A percentile compares a stretch with the other conserved stretches of the same genome.
phyloP scores from a whole-genome alignment of 2,329 filamentous ascomycete species.

The Bimuria novae-zelandiae region DNA sequence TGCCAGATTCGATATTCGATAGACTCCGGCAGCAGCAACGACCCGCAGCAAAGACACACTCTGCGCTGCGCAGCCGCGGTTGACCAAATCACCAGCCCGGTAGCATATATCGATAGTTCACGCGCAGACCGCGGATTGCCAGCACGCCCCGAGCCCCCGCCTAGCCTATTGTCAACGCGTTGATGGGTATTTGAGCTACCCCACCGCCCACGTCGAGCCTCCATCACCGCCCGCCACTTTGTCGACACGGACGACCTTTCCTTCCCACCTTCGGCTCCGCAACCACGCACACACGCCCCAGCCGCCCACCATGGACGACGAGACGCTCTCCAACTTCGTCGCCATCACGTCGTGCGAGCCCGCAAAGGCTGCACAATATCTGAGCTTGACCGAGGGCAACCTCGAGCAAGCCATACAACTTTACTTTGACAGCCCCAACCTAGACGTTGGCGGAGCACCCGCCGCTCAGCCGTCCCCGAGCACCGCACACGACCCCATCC shows the following conservation, averaged over 20 bases:
- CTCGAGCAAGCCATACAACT: slow-evolving; percentile 85
- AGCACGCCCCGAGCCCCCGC: background rate
- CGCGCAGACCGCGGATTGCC: background rate
- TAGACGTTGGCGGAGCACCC: slow-evolving; percentile 54
- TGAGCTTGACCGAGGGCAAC: slow-evolving; percentile 83
- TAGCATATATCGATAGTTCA: background rate
- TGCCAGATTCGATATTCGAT: background rate
- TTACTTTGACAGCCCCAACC: slow-evolving; percentile 86
- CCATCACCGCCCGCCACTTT: slow-evolving; percentile 17
- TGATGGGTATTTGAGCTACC: slow-evolving; percentile 27
- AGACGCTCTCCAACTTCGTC: slow-evolving; percentile 74
- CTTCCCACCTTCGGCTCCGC: background rate
- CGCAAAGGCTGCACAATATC: slow-evolving; percentile 77
- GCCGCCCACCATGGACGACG: slow-evolving; percentile 48
- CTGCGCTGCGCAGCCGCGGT: slow-evolving; percentile 17
- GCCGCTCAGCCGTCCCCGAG: slow-evolving; percentile 42
- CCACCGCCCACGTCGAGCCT: slow-evolving; percentile 25
- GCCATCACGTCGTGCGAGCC: slow-evolving; percentile 77
- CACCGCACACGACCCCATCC: slow-evolving; percentile 61
- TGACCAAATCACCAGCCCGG: slow-evolving; percentile 11
- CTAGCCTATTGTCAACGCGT: background rate
- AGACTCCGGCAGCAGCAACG: background rate
- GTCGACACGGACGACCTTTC: background rate
- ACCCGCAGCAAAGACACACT: background rate
- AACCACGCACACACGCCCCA: background rate